phyloP scores from a whole-genome alignment of 768 basidiomycete species.

The Tulasnella sp. region DNA sequence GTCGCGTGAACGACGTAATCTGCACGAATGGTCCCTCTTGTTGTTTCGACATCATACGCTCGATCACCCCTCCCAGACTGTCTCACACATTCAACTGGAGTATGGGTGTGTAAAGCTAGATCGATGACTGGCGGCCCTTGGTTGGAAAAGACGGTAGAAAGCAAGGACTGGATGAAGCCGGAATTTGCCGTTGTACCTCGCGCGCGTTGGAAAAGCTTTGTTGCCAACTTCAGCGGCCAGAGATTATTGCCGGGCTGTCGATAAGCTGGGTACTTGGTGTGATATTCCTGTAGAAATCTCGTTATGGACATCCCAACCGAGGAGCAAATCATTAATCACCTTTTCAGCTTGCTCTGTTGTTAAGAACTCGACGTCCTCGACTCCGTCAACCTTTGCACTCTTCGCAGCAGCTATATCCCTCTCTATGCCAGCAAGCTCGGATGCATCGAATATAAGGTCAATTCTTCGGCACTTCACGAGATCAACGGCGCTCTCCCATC shows the following conservation, averaged over 20 bases:
- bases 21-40: slow-evolving; percentile 56
- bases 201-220: slow-evolving; percentile 48
- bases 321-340: slow-evolving; percentile 32
- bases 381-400: slow-evolving; percentile 43
- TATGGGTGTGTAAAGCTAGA: slow-evolving; percentile 61
- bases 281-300: slow-evolving; percentile 32
- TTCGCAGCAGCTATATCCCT: slow-evolving; percentile 48
- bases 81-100: slow-evolving; percentile 45
- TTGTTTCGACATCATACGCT: slow-evolving; percentile 52
- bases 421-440: slow-evolving; percentile 36
- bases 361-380: slow-evolving; percentile 40
- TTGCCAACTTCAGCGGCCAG: slow-evolving; percentile 78
- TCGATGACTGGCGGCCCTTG: neutral
- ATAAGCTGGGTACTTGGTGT: slow-evolving; percentile 46
- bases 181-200: slow-evolving; percentile 7
- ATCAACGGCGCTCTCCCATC: slow-evolving; percentile 48
- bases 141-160: neutral
- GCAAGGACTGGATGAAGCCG: neutral
- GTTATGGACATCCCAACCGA: neutral
- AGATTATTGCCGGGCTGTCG: slow-evolving; percentile 53
- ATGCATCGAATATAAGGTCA: slow-evolving; percentile 41
- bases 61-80: slow-evolving; percentile 7
- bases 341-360: slow-evolving; percentile 39
- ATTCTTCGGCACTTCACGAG: slow-evolving; percentile 52
- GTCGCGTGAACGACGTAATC: slow-evolving; percentile 74